Percentiles rank a stretch among this genome's conserved stretches.
Conservation (phyloP, 495 filamentous ascomycete genomes). For the Xylaria venustula region DNA sequence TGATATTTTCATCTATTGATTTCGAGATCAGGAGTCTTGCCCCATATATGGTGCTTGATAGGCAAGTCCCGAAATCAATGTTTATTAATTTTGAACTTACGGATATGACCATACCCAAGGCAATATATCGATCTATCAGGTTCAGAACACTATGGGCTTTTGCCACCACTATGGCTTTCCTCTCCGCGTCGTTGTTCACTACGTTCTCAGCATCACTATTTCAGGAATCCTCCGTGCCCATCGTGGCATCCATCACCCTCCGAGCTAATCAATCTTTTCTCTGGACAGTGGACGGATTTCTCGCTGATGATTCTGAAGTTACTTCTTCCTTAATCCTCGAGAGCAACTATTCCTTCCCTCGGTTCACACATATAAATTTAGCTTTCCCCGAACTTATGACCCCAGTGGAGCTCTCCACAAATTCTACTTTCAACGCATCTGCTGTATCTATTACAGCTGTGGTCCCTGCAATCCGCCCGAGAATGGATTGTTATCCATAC, state of each 20-base stretch:
- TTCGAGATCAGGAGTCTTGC: not conserved
- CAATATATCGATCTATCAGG: not conserved
- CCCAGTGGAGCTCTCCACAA: not conserved
- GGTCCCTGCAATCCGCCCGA: not conserved
- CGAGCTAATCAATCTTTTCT: not conserved
- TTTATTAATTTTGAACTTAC: not conserved
- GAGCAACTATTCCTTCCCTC: slow-evolving; percentile 22
- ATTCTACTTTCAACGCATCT: not conserved
- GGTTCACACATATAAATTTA: slow-evolving; percentile 24
- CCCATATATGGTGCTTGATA: not conserved
- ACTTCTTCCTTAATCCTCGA: slow-evolving; percentile 17
- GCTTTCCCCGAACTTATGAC: slow-evolving; percentile 14
- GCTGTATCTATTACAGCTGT: not conserved
- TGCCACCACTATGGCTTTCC: not conserved
- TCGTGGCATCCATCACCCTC: not conserved
- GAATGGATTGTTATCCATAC: not conserved
- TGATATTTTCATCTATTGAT: not conserved
- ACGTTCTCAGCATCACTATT: not conserved
- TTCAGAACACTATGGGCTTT: not conserved
- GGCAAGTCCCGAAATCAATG: not conserved
- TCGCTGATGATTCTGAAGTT: not conserved
- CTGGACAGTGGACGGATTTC: not conserved
- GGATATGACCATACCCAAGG: not conserved
- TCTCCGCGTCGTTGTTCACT: not conserved
- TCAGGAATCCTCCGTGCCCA: not conserved